Base-by-base conservation (phyloP, 345 rosid genomes). In the Aethionema arabicum region DNA sequence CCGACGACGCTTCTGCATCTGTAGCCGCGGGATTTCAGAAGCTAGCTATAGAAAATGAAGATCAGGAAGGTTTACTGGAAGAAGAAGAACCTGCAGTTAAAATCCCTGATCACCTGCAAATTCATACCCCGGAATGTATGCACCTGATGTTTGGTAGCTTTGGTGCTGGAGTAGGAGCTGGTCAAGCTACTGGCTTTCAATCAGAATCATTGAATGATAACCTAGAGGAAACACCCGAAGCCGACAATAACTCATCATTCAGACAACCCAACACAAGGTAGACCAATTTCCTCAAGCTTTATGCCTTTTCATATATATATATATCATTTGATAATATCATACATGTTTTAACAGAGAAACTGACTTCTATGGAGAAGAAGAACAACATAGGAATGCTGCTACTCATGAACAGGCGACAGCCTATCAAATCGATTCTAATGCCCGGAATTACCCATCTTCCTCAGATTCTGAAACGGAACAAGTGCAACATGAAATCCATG, bases 141-240 rank as follows among this genome's bases (percentile, higher is more conserved):
- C 97, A 90, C 77, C 65, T 93, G 79, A 90, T 85, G 72, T 90
- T 93, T 65, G 97, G 99, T 47, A 90, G 91, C 65, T 93, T 93
- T 78, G 95, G 91, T 67, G 9, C 60, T 35, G 59, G 58, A 41
- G 35, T 55, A 12, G 64, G 32, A 48, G 12, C 40, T 41, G 30
- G 59, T 31, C 57, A 62, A 55, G 46, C 35, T 56, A 40, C 33
- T 63, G 67, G 80, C 49, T 75, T 66, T 71, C 67, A 76, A 43
- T 71, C 87, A 39, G 72, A 57, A 71, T 66, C 81, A 9, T 33
- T 78, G 61, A 81, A 82, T 69, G 71, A 67, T 77, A 80, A 76
- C 74, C 66, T 80, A 78, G 90, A 81, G 31, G 91, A 83, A 66
- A 32, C 76, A 60, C 44, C 81, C 60, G 91, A 78, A 75, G 52